These are phyloP conservation scores for Alternaria arbusti DNA, from an alignment of 2,329 filamentous ascomycete species.

Conservation along the genomic window DNA sequence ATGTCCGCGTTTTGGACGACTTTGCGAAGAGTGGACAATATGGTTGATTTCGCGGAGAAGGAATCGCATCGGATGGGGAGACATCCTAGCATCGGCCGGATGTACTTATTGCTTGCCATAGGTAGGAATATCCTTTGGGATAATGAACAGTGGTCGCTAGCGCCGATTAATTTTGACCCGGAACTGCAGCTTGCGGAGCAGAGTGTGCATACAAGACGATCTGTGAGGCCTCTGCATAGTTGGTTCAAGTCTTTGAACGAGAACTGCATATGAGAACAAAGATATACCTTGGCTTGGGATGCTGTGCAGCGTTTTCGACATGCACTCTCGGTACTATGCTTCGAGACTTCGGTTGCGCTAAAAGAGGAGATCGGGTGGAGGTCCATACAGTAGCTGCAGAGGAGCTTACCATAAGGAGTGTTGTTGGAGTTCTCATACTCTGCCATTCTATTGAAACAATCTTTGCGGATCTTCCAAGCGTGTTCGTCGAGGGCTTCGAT, in stretches of 20 bases:
- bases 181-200: neutral
- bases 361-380: neutral
- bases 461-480: neutral
- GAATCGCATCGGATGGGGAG: neutral
- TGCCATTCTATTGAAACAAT: neutral
- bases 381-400: neutral
- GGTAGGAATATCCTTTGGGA: neutral
- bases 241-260: neutral
- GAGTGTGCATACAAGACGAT: neutral
- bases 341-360: accelerated
- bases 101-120: accelerated
- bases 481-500: neutral
- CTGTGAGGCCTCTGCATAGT: accelerated
- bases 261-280: neutral
- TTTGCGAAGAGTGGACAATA: neutral
- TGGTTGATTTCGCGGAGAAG: neutral
- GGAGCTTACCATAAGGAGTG: neutral
- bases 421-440: neutral
- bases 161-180: no score
- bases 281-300: neutral
- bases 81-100: neutral
- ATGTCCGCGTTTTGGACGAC: neutral
- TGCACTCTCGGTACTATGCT: accelerated
- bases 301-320: neutral
- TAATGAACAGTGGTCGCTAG: no score